These are phyloP conservation scores for Drechslerella coelobrocha DNA, from an alignment of 2,329 filamentous ascomycete species.

Conservation along the genomic window DNA sequence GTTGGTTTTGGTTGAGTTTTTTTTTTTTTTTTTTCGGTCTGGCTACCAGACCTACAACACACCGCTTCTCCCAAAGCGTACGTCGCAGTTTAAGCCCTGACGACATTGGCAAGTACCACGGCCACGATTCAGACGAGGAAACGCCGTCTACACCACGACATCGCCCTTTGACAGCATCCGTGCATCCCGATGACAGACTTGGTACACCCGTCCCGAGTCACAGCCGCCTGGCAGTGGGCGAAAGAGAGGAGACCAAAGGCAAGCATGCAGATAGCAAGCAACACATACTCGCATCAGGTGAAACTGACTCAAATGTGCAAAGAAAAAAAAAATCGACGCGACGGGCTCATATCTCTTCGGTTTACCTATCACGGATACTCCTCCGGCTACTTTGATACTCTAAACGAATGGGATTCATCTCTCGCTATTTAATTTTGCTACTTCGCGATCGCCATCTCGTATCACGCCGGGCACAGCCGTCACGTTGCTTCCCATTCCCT, in stretches of 20 bases:
- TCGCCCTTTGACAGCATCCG: too few relatives aligned
- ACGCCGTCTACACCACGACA: constrained; percentile 22
- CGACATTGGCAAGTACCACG: background rate
- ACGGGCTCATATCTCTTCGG: constrained; percentile 48
- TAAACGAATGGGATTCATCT: constrained; percentile 12
- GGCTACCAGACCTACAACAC: too few relatives aligned
- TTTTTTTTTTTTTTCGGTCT: background rate
- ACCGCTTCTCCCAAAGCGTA: constrained; percentile 6
- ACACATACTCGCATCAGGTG: constrained; percentile 13
- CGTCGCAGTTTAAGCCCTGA: background rate
- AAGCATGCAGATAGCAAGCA: constrained; percentile 10
- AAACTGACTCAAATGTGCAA: constrained; percentile 42
- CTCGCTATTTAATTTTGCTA: background rate
- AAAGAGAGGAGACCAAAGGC: background rate
- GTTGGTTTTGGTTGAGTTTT: background rate
- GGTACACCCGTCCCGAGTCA: too few relatives aligned
- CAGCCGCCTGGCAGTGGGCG: constrained; percentile 34
- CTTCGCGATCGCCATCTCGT: constrained; percentile 20
- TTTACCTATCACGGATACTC: constrained; percentile 40
- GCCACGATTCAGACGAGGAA: constrained; percentile 7
- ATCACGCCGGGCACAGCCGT: constrained; percentile 46
- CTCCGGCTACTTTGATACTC: constrained; percentile 34
- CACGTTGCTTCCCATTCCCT: constrained; percentile 22
- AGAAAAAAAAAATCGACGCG: constrained; percentile 4
- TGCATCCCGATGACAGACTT: too few relatives aligned